Conservation (phyloP, 192 early-diverging fungal genomes). For the Chytriomyces hyalinus region DNA sequence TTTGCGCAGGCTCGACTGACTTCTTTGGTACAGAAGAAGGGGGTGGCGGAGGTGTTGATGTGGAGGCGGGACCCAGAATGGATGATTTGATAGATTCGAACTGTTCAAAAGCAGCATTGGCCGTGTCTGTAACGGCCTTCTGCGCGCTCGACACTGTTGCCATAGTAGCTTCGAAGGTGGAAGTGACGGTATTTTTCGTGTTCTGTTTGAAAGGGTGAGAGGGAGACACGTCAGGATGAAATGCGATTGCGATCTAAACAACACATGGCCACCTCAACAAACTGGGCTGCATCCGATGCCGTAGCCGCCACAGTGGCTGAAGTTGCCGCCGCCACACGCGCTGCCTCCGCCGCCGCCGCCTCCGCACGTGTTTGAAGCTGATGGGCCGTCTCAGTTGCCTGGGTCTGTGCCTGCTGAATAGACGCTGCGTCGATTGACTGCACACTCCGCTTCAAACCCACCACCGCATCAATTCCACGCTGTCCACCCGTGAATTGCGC, state of each 20-base stretch:
- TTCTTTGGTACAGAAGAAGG: neutral
- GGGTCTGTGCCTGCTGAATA: neutral
- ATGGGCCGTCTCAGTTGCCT: neutral
- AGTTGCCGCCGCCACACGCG: neutral
- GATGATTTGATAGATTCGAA: constrained; percentile 16
- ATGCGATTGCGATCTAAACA: neutral
- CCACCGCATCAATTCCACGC: constrained; percentile 8
- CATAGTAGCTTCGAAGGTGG: constrained; percentile 19
- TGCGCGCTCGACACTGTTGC: neutral
- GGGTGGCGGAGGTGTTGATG: constrained; percentile 6
- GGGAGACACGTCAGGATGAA: neutral
- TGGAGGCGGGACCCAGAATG: constrained; percentile 17
- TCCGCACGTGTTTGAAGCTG: neutral
- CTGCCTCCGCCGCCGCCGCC: neutral
- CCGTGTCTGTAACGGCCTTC: constrained; percentile 17
- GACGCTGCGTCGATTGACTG: neutral
- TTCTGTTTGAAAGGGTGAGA: neutral
- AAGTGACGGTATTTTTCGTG: neutral
- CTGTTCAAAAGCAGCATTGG: constrained; percentile 23
- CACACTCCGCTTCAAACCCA: neutral
- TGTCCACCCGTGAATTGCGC: constrained; percentile 32
- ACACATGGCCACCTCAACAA: neutral
- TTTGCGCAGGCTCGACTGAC: neutral
- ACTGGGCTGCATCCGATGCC: neutral
- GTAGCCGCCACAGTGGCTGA: neutral